Evolutionary conservation across 768 basidiomycete species (phyloP).

Genomic region (Cystobasidiopsis lactophilus): DNA sequence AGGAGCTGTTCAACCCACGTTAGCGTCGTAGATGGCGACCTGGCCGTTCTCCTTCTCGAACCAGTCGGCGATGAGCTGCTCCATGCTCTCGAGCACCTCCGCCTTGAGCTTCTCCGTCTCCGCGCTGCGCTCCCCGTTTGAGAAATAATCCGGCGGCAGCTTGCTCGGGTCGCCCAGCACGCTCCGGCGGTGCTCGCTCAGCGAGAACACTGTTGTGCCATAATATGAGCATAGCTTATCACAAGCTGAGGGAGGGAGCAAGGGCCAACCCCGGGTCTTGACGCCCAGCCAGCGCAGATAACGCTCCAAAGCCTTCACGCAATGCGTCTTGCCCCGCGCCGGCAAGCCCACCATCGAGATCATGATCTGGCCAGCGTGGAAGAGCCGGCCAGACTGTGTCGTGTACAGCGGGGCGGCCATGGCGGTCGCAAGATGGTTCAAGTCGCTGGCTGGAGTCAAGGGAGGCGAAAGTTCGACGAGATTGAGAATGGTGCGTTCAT

Average conservation of each 20-base stretch:
- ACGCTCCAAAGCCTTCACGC: slow-evolving; percentile 83
- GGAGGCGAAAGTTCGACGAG: no score
- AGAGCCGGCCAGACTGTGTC: slow-evolving; percentile 39
- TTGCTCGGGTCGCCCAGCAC: slow-evolving; percentile 67
- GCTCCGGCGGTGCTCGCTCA: slow-evolving; percentile 86
- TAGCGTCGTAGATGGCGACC: slow-evolving; percentile 96
- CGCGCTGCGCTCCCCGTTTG: slow-evolving; percentile 35
- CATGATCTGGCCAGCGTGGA: slow-evolving; percentile 85
- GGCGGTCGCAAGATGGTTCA: no score
- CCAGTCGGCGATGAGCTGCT: slow-evolving; percentile 69
- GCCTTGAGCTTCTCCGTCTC: slow-evolving; percentile 59
- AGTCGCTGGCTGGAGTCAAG: no score
- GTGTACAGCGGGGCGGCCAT: neutral
- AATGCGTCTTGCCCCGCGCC: slow-evolving; percentile 78
- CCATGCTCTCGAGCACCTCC: slow-evolving; percentile 58
- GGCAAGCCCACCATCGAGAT: slow-evolving; percentile 81
- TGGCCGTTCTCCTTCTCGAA: slow-evolving; percentile 60
- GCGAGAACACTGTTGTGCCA: slow-evolving; percentile 42
- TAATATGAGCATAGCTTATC: neutral
- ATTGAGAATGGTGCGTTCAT: no score
- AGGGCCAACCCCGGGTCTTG: slow-evolving; percentile 40
- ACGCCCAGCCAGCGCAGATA: slow-evolving; percentile 97
- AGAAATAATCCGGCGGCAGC: slow-evolving; percentile 82
- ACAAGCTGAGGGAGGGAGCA: neutral
- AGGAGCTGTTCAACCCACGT: slow-evolving; percentile 23